Evolutionary conservation across 495 filamentous ascomycete genomes (phyloP).

Genomic region (Neurospora sp.): DNA sequence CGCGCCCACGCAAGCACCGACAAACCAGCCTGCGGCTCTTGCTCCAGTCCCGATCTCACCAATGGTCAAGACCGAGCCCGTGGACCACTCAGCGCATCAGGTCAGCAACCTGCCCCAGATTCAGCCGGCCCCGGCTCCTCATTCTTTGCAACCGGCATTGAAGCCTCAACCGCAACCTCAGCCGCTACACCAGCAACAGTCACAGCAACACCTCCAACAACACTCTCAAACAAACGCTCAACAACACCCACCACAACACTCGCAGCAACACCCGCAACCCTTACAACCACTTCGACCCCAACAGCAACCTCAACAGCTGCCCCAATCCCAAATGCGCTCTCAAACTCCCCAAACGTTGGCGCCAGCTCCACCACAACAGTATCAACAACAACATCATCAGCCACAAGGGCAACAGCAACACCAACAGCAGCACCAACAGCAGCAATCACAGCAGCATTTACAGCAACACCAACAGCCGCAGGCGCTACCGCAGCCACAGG

Average conservation of each 20-base stretch:
- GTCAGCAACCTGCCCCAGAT: slow-evolving; percentile 16
- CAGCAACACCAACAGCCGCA: slow-evolving; percentile 6
- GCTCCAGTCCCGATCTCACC: slow-evolving; percentile 12
- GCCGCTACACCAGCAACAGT: slow-evolving; percentile 3
- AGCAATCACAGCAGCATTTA: slow-evolving; percentile 4
- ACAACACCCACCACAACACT: background rate
- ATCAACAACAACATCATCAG: slow-evolving; percentile 5
- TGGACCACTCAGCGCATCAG: slow-evolving; percentile 10
- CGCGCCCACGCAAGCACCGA: background rate
- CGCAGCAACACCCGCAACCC: background rate
- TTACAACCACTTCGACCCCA: background rate
- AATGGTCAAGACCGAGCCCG: slow-evolving; percentile 15
- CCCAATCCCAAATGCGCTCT: background rate
- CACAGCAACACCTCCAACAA: slow-evolving; percentile 6
- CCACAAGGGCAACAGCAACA: slow-evolving; percentile 1
- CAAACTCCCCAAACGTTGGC: background rate
- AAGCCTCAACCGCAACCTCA: slow-evolving; percentile 9
- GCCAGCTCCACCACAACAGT: background rate
- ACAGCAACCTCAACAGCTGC: background rate
- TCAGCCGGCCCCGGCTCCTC: slow-evolving; percentile 17
- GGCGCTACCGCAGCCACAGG: background rate
- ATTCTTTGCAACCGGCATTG: slow-evolving; percentile 5
- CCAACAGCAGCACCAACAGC: background rate
- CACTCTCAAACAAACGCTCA: background rate
- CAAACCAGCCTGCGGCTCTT: background rate